These are phyloP conservation scores for Backusella australiensis DNA, from an alignment of 192 early-diverging fungal genomes.

Conservation along the genomic window DNA sequence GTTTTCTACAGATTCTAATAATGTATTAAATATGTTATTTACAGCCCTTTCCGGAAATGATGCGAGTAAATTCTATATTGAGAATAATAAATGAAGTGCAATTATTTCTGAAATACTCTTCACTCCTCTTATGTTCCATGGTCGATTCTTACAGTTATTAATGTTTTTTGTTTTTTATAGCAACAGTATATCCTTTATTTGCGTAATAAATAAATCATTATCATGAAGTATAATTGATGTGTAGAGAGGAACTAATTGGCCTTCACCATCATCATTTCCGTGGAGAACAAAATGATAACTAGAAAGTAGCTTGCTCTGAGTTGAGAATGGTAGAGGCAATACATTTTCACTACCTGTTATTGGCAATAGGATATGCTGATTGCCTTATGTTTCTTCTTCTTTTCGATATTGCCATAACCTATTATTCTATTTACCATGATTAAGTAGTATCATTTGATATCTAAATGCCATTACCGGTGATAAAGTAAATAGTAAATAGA, in stretches of 20 bases:
- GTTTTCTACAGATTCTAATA: neutral
- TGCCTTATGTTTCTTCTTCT: neutral
- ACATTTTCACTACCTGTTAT: neutral
- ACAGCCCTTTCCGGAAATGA: neutral
- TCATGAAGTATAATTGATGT: too few species aligned
- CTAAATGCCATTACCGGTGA: too few species aligned
- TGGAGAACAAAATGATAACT: neutral
- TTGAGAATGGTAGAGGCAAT: neutral
- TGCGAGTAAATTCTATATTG: neutral
- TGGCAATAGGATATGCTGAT: neutral
- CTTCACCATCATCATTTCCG: neutral
- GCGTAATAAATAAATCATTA: neutral
- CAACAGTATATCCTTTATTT: neutral
- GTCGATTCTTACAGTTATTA: too few species aligned
- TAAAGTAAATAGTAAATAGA: too few species aligned
- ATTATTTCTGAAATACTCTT: too few species aligned
- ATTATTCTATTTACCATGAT: too few species aligned
- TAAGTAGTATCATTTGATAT: too few species aligned
- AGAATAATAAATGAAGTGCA: neutral
- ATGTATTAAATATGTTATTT: neutral
- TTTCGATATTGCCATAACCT: neutral
- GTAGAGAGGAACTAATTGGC: neutral
- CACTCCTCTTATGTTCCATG: too few species aligned
- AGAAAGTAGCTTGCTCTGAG: neutral
- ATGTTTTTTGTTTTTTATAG: too few species aligned